Base-by-base conservation (phyloP, 371 early-diverging fungal species). In the Coemansia sp. region DNA sequence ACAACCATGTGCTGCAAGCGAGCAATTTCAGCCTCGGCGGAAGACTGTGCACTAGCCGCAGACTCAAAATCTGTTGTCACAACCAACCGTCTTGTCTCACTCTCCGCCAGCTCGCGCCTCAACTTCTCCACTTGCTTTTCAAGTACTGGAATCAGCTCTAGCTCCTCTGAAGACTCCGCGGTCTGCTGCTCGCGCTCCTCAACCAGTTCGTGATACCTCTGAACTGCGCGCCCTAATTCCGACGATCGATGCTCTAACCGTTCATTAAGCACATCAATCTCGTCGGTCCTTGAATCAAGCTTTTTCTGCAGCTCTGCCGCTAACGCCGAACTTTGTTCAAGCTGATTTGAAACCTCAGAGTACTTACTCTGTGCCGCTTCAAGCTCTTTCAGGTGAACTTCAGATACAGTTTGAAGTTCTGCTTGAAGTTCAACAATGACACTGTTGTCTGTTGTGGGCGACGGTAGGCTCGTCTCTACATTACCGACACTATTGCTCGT, bases 161-260 rank as follows among this genome's bases (percentile, higher is more conserved):
- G 39, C 23, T 62, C 64, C 36, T 65, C 61, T 1, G 59, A 11
- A 26, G 65, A 61, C 39, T 60, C 71, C 58, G 79, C 82, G 24
- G 66, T 70, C 58, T 71, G 58, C n/a, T 82, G 82, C 12, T 80
- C 82, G 4, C 82, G 81, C 39, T 86, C 85, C 41, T 85, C 78
- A 7, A 66, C 32, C 19, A 84, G 63, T 67, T 82, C 81, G 6
- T 67, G 77, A 54, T 74, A 69, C 53, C 61, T 39, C 24, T 67
- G 62, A 17, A 52, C 60, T 1, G 78, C 66, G 19, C 78, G 78
- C 19, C 77, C 63, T 4, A 80, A 73, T 23, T 73, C 82, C 2
- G 80, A 58, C 1, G 81, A 75, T n/a, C 69, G 66, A 21, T 53
- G 53, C 12, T 84, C 79, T 12, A 82, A 69, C 29, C 78, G 70